Evolutionary conservation across 2,329 filamentous ascomycete genomes (phyloP), one percentile per base, ranked within the genome.

Genomic region (Chaetomiaceae sp.): DNA sequence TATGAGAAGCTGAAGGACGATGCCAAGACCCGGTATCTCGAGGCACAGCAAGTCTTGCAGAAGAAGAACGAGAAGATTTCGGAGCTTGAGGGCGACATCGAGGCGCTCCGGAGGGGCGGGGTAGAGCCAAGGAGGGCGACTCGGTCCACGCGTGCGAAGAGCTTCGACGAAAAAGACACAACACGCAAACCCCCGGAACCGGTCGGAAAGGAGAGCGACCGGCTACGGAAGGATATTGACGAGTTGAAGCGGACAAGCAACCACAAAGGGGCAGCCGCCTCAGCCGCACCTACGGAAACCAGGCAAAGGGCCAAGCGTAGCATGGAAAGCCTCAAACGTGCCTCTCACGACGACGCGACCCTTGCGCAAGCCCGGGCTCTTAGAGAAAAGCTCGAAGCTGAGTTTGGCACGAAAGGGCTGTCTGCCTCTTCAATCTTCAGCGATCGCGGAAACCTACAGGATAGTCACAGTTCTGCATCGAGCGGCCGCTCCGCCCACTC

Each of bases 1-100:
- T 81, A 81, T 54, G 77, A 82, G 36, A 63, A 70, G 8, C 73
- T 82, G 32, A 78, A 79, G 56, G 72, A 75, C 29, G 73, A 80
- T 41, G 75, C 77, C 16, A 78, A 82, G 55, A 65, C 72, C 5
- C 75, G 75, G 33, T 76, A 80, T n/a, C 68, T 71, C 8, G 80
- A 85, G 54, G 78, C 78, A 4, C 75, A 77, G 59, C 72, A 75
- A 14, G 77, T 83, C 2, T 59, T 84, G 40, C 73, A 78, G 48
- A 76, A 75, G 57, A 80, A 81, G 51, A 79, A 83, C 54, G 71
- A 73, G 34, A 80, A 80, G 65, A 81, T 84, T 54, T 68, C 74
- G 8, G 73, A 78, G 38, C 72, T 85, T 7, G 79, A 78, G 65
- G 77, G 75, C 58, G 76, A 80, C 58, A 65, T 82, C 34, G 72